Conservation (phyloP, 139 green algal species). For the Haematococcus lacustris region DNA sequence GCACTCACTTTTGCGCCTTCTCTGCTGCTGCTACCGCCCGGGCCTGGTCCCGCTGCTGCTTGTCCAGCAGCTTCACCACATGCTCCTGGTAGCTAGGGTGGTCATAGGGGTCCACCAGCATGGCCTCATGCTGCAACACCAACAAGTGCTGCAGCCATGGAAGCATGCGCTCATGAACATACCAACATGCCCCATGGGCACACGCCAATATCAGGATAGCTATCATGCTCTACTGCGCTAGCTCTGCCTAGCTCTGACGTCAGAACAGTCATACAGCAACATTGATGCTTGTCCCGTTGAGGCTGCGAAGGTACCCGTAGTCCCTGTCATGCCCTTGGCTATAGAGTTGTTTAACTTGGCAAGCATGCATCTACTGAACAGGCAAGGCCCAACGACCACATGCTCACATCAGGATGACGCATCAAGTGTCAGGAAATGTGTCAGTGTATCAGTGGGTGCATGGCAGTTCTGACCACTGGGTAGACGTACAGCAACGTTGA, state of each 20-base stretch:
- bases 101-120: constrained; percentile 10
- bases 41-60: constrained; percentile 7
- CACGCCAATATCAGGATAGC: background rate
- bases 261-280: no score
- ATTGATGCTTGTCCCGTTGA: no score
- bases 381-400: no score
- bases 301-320: no score
- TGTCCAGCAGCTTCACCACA: constrained; percentile 5
- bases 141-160: background rate
- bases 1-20: constrained; percentile 6
- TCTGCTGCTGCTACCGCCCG: background rate
- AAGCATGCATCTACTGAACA: no score
- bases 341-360: no score
- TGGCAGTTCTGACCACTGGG: background rate
- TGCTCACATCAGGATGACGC: no score
- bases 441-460: background rate
- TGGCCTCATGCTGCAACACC: constrained; percentile 4
- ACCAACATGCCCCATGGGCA: no score
- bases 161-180: background rate
- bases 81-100: constrained; percentile 14
- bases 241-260: no score
- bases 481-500: no score
- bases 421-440: no score
- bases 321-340: no score
- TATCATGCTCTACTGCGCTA: background rate